These are phyloP conservation scores for Solanum lignicaule DNA, from an alignment of 257 asterid species.

Conservation along the genomic window DNA sequence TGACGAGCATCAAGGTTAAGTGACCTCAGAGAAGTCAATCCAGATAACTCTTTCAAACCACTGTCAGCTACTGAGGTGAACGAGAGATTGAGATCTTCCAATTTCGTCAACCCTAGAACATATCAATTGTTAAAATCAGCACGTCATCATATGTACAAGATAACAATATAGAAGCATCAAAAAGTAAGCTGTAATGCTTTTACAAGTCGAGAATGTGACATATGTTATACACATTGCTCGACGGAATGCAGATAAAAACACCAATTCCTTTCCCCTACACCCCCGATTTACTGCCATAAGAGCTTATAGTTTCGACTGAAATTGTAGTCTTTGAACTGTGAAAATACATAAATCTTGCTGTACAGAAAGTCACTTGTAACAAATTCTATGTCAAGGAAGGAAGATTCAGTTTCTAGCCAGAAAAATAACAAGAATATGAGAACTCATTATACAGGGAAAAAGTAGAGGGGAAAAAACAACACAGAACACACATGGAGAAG, in stretches of 20 bases:
- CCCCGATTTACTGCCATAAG: background rate
- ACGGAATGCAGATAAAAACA: background rate
- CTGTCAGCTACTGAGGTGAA: constrained; percentile 19
- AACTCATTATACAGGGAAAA: background rate
- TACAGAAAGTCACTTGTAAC: background rate
- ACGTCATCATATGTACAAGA: background rate
- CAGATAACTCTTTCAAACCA: constrained; percentile 18
- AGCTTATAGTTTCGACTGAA: background rate
- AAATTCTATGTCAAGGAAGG: background rate
- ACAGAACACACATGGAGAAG: background rate
- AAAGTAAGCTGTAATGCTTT: background rate
- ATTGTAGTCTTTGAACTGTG: background rate
- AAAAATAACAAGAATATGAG: background rate
- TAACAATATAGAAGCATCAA: background rate
- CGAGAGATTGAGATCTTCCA: constrained; percentile 26
- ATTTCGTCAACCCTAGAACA: constrained; percentile 21
- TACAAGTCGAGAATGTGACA: background rate
- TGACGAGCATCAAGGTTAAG: constrained; percentile 31
- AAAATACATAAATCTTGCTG: background rate
- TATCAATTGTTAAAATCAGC: background rate
- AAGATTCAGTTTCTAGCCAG: background rate
- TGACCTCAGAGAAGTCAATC: constrained; percentile 21
- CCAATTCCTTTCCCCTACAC: background rate
- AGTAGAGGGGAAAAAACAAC: background rate
- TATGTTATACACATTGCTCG: background rate